Percentiles rank a stretch among this genome's conserved stretches.
Evolutionary conservation across 768 basidiomycete genomes (phyloP).

Genomic region (Cytidiella melzeri): DNA sequence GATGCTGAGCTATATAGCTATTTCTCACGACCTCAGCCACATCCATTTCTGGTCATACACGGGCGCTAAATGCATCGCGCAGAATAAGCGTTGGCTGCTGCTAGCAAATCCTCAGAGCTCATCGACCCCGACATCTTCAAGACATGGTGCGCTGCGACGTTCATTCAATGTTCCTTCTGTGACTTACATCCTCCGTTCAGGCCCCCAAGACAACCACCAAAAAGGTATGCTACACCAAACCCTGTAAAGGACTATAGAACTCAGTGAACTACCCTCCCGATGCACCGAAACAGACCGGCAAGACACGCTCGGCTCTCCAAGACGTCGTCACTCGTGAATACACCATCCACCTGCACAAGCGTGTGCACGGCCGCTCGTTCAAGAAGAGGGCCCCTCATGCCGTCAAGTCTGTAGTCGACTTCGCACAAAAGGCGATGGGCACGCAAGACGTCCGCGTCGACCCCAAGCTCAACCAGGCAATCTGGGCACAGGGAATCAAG

Average conservation of each 20-base stretch:
- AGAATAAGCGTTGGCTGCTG: constrained; percentile 28
- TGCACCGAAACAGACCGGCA: constrained; percentile 47
- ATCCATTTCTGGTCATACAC: no score
- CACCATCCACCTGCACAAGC: constrained; percentile 97
- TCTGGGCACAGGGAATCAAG: constrained; percentile 94
- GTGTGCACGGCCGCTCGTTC: constrained; percentile 86
- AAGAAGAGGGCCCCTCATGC: constrained; percentile 98
- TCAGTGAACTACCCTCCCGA: constrained; percentile 1
- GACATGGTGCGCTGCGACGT: constrained; percentile 50
- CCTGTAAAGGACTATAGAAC: constrained; percentile 2
- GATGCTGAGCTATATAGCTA: constrained; percentile 5
- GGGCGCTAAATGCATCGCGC: constrained; percentile 10
- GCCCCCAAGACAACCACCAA: constrained; percentile 46
- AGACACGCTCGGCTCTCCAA: constrained; percentile 93
- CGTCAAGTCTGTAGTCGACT: constrained; percentile 88
- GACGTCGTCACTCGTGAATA: constrained; percentile 99
- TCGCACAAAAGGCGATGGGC: constrained; percentile 94
- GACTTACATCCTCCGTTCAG: constrained; percentile 21
- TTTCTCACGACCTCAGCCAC: constrained; percentile 8
- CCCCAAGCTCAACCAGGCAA: constrained; percentile 92
- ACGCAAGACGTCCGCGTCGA: constrained; percentile 91
- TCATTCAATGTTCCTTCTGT: not conserved
- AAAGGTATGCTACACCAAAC: constrained; percentile 46
- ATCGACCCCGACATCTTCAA: constrained; percentile 59
- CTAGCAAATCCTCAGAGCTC: constrained; percentile 31